Conservation (phyloP, 2,329 filamentous ascomycete genomes). For the Sarocladium brachiariae region DNA sequence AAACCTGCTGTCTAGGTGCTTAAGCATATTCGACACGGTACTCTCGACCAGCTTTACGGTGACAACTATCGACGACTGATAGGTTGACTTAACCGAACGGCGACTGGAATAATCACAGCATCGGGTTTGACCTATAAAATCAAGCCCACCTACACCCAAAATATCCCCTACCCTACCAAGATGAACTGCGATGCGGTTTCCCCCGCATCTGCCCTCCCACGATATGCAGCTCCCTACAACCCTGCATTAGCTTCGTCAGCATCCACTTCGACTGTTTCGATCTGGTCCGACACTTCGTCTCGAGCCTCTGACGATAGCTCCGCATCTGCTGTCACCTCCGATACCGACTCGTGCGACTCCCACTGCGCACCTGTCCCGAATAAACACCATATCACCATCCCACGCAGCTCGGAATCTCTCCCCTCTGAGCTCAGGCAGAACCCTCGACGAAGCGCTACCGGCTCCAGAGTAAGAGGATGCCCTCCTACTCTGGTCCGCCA, state of each 20-base stretch:
- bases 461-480: conserved; percentile 48
- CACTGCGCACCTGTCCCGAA: conserved; percentile 15
- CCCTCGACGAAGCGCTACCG: conserved; percentile 49
- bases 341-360: conserved; percentile 14
- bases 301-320: conserved; percentile 57
- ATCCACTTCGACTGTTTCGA: conserved; percentile 68
- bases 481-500: conserved; percentile 74
- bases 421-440: conserved; percentile 59
- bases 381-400: conserved; percentile 15
- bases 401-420: conserved; percentile 32
- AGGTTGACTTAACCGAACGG: conserved; percentile 45
- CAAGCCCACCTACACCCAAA: conserved; percentile 19
- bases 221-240: conserved; percentile 53
- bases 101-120: conserved; percentile 40
- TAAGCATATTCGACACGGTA: conserved; percentile 29
- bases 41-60: conserved; percentile 26
- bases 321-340: conserved; percentile 14
- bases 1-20: conserved; percentile 32
- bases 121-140: conserved; percentile 23
- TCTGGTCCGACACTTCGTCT: conserved; percentile 68
- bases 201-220: conserved; percentile 42
- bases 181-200: conserved; percentile 51
- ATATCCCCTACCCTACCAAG: conserved; percentile 33
- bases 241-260: conserved; percentile 67
- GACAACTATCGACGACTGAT: conserved; percentile 35